Evolutionary conservation across 352 stramenopile genomes (phyloP), one percentile per base, ranked within the genome.

Genomic region (Globisporangium emineosum): DNA sequence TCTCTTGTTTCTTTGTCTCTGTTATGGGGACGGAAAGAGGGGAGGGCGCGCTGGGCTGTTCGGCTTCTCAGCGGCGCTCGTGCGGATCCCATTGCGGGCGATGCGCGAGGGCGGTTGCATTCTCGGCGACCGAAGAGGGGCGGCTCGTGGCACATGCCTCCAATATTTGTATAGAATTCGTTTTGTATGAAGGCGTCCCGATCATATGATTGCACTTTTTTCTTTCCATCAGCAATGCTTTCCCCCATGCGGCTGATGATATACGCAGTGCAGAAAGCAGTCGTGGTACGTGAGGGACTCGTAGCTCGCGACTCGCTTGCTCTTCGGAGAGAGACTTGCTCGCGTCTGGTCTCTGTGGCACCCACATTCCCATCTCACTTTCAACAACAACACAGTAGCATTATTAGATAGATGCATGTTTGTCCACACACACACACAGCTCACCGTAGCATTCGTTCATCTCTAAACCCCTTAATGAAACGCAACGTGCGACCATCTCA

Each of bases 181-280:
- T 47, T 51, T 52, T 43, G 47, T 40, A 52, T 29, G 27, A 33
- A 50, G 57, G 27, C 17, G 15, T 51, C 13, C 43, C 37, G 23
- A 30, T 7, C 32, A 37, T 13, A 45, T 4, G 8, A 40, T 43
- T 76, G 74, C 77, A 83, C 79, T 82, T 70, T 86, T 89, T 81
- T 70, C 79, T 90, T 91, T 91, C 78, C 72, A 89, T 75, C 77
- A 62, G 69, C 64, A 42, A 54, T 72, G 69, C 77, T 49, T 62
- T 64, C 51, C 45, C 72, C 71, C 60, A 67, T 87, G 73, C 64
- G 67, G 71, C 65, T 72, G 64, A 73, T 88, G 80, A 87, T 91
- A 91, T 91, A 91, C 80, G 83, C 81, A 85, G 80, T 91, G 83
- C 81, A 86, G 62, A 91, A 58, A 91, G 63, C 68, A 66, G 78